Base-by-base conservation (phyloP, 345 rosid genomes). In the Eucalyptus guilfoylei region DNA sequence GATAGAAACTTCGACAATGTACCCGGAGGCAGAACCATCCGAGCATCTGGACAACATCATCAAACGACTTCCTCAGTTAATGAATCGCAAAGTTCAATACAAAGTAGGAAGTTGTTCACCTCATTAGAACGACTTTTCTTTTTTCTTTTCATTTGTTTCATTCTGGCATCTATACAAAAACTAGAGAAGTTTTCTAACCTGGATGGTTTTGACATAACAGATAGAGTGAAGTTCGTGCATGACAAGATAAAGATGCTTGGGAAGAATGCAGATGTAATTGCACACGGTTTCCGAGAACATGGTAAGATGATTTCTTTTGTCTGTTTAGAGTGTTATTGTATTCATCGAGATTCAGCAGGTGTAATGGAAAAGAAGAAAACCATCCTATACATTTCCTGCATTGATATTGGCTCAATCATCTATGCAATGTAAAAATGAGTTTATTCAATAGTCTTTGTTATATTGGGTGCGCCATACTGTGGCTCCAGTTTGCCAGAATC, bases 271-370 rank as follows among this genome's bases (percentile, higher is more conserved):
- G 90, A 92, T 55, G 24, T 90, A 87, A 90, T 93, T 86, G 94
- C 94, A 16, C 72, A 30, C 4, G 94, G 93, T 86, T 64, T 89
- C 88, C 89, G 67, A 81, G 94, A 93, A 40, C 93, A 93, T 69
- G 48, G 89, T 91, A 91, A 89, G 17, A 62, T 62, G 69, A 13
- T 67, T 87, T 45, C 45, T 28, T 62, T 30, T 16, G 54, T 62
- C 21, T 50, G 21, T 16, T 49, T 16, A 16, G 54, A 62, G 69
- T 28, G 32, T 30, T 30, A 62, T 30, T 62, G 69, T 8, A 28
- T 62, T 62, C 17, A 30, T 13, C 30, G 34, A 62, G 69, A 62
- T 62, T 62, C 17, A 13, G 34, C 14, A 30, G 69, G 69, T 30
- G 69, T 14, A 28, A 30, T 30, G 32, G 34, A 13, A 62, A 62